These are phyloP conservation scores for Scleroderma citrinum DNA, from an alignment of 768 basidiomycete species.

Conservation along the genomic window DNA sequence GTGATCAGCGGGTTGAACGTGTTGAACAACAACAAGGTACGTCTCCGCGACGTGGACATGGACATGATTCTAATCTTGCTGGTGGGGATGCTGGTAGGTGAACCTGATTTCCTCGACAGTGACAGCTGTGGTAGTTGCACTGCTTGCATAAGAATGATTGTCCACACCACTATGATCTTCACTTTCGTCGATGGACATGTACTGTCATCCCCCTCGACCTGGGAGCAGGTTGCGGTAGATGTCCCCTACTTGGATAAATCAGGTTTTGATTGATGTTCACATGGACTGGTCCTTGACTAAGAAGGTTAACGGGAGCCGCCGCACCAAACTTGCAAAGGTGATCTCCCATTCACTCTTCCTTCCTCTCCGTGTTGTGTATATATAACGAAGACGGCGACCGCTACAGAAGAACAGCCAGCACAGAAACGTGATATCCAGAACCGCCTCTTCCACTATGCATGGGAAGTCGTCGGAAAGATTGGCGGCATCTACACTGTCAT, in stretches of 20 bases:
- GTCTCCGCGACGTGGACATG: too few species aligned
- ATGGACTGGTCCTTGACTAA: slow-evolving; percentile 1
- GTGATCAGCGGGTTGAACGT: slow-evolving; percentile 59
- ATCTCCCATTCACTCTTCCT: neutral
- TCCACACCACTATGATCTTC: too few species aligned
- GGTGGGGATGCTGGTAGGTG: slow-evolving; percentile 31
- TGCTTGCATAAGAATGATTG: slow-evolving; percentile 19
- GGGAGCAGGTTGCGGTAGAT: neutral
- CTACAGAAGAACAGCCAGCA: slow-evolving; percentile 13
- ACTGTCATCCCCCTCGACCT: neutral
- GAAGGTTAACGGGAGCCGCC: neutral
- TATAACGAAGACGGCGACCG: slow-evolving; percentile 5
- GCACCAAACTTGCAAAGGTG: neutral
- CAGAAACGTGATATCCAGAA: slow-evolving; percentile 67
- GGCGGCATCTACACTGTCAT: slow-evolving; percentile 99
- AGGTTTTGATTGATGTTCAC: neutral
- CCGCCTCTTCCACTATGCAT: slow-evolving; percentile 91
- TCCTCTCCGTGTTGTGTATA: neutral
- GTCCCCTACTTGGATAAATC: neutral
- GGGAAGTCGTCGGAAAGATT: slow-evolving; percentile 99
- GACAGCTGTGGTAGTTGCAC: slow-evolving; percentile 32
- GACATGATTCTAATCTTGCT: too few species aligned
- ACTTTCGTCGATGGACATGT: neutral
- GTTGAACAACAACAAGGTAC: slow-evolving; percentile 65
- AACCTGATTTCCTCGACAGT: slow-evolving; percentile 39